phyloP scores from a whole-genome alignment of 768 basidiomycete genomes.

The Chalciporus piperatus region DNA sequence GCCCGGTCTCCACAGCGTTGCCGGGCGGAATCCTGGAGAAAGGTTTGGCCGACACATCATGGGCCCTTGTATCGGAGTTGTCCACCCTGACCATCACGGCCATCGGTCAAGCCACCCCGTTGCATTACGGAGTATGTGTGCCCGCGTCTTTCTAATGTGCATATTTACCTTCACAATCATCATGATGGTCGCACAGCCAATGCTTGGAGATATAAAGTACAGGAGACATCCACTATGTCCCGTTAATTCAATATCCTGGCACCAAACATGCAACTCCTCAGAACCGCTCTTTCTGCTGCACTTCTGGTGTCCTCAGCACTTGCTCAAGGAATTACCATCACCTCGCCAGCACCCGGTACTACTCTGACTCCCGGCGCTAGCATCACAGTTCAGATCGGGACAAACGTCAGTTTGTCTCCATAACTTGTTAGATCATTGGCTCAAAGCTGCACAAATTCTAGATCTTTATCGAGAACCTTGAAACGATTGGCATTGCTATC shows the following conservation, averaged over 20 bases:
- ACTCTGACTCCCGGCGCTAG: constrained; percentile 34
- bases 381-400: constrained; percentile 41
- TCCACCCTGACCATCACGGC: too few species aligned
- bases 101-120: too few species aligned
- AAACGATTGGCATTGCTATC: constrained; percentile 40
- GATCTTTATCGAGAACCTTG: constrained; percentile 32
- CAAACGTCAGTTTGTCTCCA: constrained; percentile 34
- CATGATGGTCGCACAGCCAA: not conserved
- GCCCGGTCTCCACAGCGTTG: too few species aligned
- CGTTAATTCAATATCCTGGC: not conserved
- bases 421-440: not conserved
- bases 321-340: not conserved
- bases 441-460: constrained; percentile 6
- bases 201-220: not conserved
- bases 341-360: constrained; percentile 19
- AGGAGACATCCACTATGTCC: not conserved
- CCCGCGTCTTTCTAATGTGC: too few species aligned
- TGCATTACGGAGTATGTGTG: not conserved
- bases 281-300: not conserved
- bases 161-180: too few species aligned
- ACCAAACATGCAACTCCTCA: not conserved
- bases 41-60: too few species aligned
- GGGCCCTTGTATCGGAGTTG: too few species aligned
- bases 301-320: not conserved
- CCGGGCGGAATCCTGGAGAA: too few species aligned